Base-by-base conservation (phyloP, 2,329 filamentous ascomycete genomes). In the Colletotrichum liaoningense region DNA sequence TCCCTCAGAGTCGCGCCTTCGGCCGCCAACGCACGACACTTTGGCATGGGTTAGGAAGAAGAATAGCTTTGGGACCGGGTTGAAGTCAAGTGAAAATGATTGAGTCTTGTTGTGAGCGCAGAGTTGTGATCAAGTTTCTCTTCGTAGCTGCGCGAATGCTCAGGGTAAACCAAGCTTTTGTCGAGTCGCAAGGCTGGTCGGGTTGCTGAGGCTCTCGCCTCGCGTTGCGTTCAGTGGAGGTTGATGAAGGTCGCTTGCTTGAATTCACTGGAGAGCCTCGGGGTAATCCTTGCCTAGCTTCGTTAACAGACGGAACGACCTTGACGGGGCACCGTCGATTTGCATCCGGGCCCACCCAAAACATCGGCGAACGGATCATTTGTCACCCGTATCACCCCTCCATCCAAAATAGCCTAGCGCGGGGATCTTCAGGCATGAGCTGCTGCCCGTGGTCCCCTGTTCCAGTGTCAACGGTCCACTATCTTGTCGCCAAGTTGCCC, bases 401-500 rank as follows among this genome's bases (percentile, higher is more conserved):
- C 52, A 74, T 75, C 72, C 59, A 64, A 68, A 42, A 11, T 30
- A 66, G 72, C 42, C 63, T 75, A 75, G 72, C 74, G 74, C 73
- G 74, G 74, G 74, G 73, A 60, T 55, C 64, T 67, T 26, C 72
- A 22, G 62, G 46, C 42, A 22, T n/a, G 30, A 64, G 59, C 59
- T 63, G 30, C 57, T 55, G 26, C 19, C 9, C 49, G 52, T 64
- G 54, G 63, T 62, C 62, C 70, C 60, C 58, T 65, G 69, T 64
- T 49, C 35, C 54, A 64, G 33, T 38, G 56, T 56, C 22, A 26
- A 57, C 33, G 55, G 71, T 64, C 69, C 59, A 74, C 56, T 69
- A 24, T 68, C 52, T 38, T 63, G 72, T 74, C 69, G 73, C 69
- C 73, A 74, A 73, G 72, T 74, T 49, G 60, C 73, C 64, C 46